Percentiles rank a stretch among this genome's conserved stretches.
These are phyloP conservation scores for Yamadazyma paraphyllophila DNA, from an alignment of 805 yeast species.

Conservation along the genomic window DNA sequence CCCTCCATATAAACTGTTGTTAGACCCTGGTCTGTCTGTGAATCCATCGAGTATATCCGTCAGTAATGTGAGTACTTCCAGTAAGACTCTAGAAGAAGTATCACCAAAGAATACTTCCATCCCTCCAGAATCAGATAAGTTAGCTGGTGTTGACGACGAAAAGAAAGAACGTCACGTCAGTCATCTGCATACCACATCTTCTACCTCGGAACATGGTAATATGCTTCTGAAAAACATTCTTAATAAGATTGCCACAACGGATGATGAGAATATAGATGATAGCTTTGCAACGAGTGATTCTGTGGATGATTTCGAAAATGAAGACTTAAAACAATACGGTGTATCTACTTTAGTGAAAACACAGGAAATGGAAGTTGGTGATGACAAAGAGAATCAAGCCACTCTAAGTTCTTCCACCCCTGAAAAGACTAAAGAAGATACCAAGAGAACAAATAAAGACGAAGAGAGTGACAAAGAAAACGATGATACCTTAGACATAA, in stretches of 20 bases:
- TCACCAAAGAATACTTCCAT: not conserved
- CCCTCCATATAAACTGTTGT: constrained; percentile 28
- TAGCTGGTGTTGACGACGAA: no score
- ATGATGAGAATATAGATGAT: constrained; percentile 34
- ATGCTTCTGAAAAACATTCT: constrained; percentile 23
- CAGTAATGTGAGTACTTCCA: not conserved
- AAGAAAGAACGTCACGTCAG: not conserved
- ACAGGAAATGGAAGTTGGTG: constrained; percentile 8
- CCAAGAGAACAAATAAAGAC: constrained; percentile 1
- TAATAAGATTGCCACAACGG: constrained; percentile 30
- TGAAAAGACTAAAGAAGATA: no score
- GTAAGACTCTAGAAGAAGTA: not conserved
- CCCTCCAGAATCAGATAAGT: no score
- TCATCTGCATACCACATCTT: constrained; percentile 7
- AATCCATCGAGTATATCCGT: not conserved
- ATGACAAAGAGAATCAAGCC: constrained; percentile 2
- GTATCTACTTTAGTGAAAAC: not conserved
- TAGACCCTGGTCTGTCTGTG: constrained; percentile 42
- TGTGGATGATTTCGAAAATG: constrained; percentile 9
- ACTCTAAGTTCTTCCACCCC: no score
- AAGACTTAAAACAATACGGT: constrained; percentile 11
- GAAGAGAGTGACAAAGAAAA: constrained; percentile 2
- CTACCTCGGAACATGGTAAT: constrained; percentile 13
- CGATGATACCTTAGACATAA: constrained; percentile 9
- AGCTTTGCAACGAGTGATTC: constrained; percentile 8